Percentiles rank a stretch among this genome's conserved stretches.
Conservation (phyloP, 2,329 filamentous ascomycete species). For the Penicillium sp. region DNA sequence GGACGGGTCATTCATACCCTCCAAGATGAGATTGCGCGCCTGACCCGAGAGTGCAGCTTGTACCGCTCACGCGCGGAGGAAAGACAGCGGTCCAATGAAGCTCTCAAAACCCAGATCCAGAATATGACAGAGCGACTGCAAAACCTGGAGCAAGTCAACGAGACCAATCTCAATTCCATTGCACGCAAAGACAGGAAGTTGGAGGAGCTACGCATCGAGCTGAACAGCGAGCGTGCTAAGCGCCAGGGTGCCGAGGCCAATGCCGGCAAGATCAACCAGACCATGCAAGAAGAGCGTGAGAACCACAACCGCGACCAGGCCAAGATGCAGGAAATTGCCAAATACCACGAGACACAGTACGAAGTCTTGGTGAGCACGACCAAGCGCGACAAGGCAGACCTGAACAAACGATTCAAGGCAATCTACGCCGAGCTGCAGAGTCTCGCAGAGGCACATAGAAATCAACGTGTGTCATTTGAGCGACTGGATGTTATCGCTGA, state of each 20-base stretch:
- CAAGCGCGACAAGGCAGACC: slow-evolving; percentile 40
- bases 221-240: slow-evolving; percentile 41
- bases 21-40: slow-evolving; percentile 47
- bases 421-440: slow-evolving; percentile 34
- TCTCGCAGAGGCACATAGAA: slow-evolving; percentile 34
- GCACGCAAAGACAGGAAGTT: slow-evolving; percentile 46
- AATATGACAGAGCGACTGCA: slow-evolving; percentile 44
- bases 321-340: slow-evolving; percentile 38
- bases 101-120: slow-evolving; percentile 41
- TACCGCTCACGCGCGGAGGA: slow-evolving; percentile 45
- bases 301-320: slow-evolving; percentile 38
- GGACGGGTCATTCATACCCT: slow-evolving; percentile 49
- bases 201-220: slow-evolving; percentile 41
- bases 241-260: slow-evolving; percentile 40
- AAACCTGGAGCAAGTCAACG: slow-evolving; percentile 45
- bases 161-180: slow-evolving; percentile 45
- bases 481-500: slow-evolving; percentile 44
- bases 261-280: slow-evolving; percentile 33
- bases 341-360: slow-evolving; percentile 39
- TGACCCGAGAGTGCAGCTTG: slow-evolving; percentile 45
- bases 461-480: slow-evolving; percentile 34
- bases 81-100: slow-evolving; percentile 44
- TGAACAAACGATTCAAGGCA: slow-evolving; percentile 36
- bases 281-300: slow-evolving; percentile 39
- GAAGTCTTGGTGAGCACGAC: slow-evolving; percentile 40